These are phyloP conservation scores for Clitopilus passeckerianus DNA, from an alignment of 768 basidiomycete genomes.

Conservation along the genomic window DNA sequence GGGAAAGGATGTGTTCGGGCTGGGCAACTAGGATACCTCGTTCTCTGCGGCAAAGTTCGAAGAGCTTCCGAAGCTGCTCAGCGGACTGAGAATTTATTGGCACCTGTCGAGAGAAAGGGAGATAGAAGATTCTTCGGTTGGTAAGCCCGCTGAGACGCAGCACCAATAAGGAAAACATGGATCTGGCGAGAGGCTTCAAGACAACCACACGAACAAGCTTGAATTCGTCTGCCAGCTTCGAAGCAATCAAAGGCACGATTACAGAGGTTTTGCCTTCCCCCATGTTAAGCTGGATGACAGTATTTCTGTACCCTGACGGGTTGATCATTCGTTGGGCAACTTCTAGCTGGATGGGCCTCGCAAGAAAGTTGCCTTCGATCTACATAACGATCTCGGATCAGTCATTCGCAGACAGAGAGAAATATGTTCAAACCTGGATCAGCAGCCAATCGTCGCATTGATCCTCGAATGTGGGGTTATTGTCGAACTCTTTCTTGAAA, in stretches of 20 bases:
- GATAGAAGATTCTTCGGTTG: slow-evolving; percentile 40
- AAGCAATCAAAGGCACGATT: slow-evolving; percentile 40
- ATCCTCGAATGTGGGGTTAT: no score
- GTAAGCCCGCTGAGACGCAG: slow-evolving; percentile 37
- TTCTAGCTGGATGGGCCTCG: slow-evolving; percentile 34
- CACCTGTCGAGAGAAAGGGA: slow-evolving; percentile 45
- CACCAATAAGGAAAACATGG: slow-evolving; percentile 46
- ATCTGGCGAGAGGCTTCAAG: slow-evolving; percentile 38
- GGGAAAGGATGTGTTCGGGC: slow-evolving; percentile 51
- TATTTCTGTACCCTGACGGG: slow-evolving; percentile 30
- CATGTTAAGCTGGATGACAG: slow-evolving; percentile 49
- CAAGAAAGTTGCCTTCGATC: slow-evolving; percentile 40
- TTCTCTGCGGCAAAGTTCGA: slow-evolving; percentile 27
- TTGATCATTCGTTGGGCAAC: slow-evolving; percentile 43
- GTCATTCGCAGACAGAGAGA: no score
- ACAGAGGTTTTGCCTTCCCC: slow-evolving; percentile 53
- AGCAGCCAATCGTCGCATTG: no score
- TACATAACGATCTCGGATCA: no score
- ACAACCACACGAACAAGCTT: slow-evolving; percentile 44
- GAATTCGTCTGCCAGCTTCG: slow-evolving; percentile 34
- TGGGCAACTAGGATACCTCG: slow-evolving; percentile 44
- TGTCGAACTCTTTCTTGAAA: no score
- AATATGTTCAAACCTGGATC: no score
- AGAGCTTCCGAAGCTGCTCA: no score
- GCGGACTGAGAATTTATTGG: no score